These are phyloP conservation scores for Nigrograna mackinnonii DNA, from an alignment of 2,329 filamentous ascomycete genomes.

Conservation along the genomic window DNA sequence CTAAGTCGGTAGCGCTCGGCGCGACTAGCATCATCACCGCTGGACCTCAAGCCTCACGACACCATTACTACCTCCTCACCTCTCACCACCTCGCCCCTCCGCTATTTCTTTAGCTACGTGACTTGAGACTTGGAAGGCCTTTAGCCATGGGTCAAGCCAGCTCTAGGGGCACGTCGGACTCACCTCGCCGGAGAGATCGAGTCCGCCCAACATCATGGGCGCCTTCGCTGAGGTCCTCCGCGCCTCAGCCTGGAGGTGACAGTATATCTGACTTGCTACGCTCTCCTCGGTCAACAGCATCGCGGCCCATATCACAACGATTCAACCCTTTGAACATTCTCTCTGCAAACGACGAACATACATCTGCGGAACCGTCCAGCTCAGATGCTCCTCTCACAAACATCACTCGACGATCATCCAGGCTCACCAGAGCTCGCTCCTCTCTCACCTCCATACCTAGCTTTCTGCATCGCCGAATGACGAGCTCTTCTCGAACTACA, in stretches of 20 bases:
- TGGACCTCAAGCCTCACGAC: background rate
- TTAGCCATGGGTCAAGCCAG: conserved; percentile 42
- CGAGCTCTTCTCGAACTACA: conserved; percentile 19
- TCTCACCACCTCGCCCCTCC: conserved; percentile 7
- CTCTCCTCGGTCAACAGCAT: conserved; percentile 13
- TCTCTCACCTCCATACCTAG: conserved; percentile 38
- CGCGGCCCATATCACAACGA: conserved; percentile 24
- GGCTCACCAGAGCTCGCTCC: conserved; percentile 38
- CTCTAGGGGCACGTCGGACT: conserved; percentile 31
- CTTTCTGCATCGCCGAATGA: conserved; percentile 31
- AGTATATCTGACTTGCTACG: conserved; percentile 25
- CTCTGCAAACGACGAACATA: conserved; percentile 26
- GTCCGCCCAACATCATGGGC: conserved; percentile 38
- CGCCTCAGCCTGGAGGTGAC: conserved; percentile 18
- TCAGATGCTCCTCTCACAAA: conserved; percentile 8
- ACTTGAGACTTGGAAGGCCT: conserved; percentile 28
- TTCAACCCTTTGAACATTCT: conserved; percentile 34
- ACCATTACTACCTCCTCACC: conserved; percentile 6
- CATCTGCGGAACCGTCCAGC: conserved; percentile 36
- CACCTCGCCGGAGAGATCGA: conserved; percentile 27
- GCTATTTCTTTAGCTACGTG: conserved; percentile 18
- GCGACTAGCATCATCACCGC: conserved; percentile 2
- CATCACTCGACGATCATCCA: conserved; percentile 25
- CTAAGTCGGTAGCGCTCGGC: conserved; percentile 1
- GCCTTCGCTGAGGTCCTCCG: conserved; percentile 23